A percentile compares a stretch with the other conserved stretches of the same genome.
These are phyloP conservation scores for Geotrichum reessii DNA, from an alignment of 1,139 yeast genomes.

Conservation along the genomic window DNA sequence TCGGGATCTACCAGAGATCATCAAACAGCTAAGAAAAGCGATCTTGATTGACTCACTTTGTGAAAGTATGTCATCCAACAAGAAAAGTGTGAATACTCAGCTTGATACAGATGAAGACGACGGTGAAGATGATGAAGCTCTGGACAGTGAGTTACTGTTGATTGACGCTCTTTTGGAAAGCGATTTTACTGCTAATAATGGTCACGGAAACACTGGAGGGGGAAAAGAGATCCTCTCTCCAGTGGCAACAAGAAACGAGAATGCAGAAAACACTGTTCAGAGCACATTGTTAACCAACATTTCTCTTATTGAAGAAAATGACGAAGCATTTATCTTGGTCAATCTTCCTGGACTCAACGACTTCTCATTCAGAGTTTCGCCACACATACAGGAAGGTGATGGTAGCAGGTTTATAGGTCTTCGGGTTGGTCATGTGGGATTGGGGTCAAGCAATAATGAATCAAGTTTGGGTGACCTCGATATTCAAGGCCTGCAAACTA, in stretches of 20 bases:
- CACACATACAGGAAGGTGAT: constrained; percentile 3
- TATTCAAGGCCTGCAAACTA: constrained; percentile 2
- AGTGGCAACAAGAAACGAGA: not conserved
- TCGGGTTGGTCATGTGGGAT: not conserved
- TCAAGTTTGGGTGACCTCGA: not conserved
- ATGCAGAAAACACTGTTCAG: not conserved
- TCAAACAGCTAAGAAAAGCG: constrained; percentile 21
- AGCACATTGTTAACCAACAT: constrained; percentile 1
- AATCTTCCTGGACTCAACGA: constrained; percentile 7
- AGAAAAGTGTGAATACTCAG: not conserved
- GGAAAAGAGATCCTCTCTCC: not conserved
- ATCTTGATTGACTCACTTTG: constrained; percentile 13
- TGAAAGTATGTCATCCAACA: constrained; percentile 7
- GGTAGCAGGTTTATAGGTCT: not conserved
- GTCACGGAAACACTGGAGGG: not conserved
- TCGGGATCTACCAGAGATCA: constrained; percentile 23
- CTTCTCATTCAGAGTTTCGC: constrained; percentile 12
- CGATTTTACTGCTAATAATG: not conserved
- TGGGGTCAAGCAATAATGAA: not conserved
- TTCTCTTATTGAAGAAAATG: constrained; percentile 13
- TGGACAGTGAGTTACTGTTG: constrained; percentile 18
- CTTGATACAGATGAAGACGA: constrained; percentile 2
- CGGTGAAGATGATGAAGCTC: constrained; percentile 17
- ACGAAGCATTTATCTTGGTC: constrained; percentile 11
- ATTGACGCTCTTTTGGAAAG: constrained; percentile 15